phyloP scores from a whole-genome alignment of 164 flowering plant species.

The Vitis amurensis region DNA sequence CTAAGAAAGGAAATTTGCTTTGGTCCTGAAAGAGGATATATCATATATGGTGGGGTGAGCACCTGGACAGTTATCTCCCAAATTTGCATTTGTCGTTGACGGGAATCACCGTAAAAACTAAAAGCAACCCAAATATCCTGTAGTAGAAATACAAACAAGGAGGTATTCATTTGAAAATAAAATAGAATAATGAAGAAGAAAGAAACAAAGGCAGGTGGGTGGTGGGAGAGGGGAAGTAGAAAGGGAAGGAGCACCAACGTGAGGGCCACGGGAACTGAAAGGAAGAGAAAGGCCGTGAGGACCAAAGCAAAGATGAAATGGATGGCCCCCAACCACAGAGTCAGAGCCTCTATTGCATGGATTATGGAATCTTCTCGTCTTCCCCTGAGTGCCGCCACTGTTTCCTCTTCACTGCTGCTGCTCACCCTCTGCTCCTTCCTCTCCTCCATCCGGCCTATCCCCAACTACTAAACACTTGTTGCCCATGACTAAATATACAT shows the following conservation, averaged over 20 bases:
- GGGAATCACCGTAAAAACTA: constrained; percentile 59
- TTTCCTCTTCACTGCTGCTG: not conserved
- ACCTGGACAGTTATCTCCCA: constrained; percentile 67
- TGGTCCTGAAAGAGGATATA: too few relatives aligned
- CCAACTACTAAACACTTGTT: not conserved
- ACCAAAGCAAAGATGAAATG: constrained; percentile 46
- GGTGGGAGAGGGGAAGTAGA: not conserved
- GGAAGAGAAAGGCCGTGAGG: constrained; percentile 46
- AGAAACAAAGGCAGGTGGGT: not conserved
- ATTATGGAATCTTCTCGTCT: constrained; percentile 17
- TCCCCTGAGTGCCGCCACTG: constrained; percentile 32
- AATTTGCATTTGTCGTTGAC: constrained; percentile 46
- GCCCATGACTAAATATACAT: too few relatives aligned
- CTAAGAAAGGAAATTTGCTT: too few relatives aligned
- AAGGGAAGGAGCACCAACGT: constrained; percentile 30
- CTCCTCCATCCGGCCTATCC: not conserved
- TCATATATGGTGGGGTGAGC: not conserved
- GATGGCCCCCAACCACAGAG: constrained; percentile 66
- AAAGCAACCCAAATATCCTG: constrained; percentile 66
- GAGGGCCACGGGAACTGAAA: constrained; percentile 46
- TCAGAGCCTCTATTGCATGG: constrained; percentile 38
- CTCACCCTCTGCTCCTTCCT: not conserved
- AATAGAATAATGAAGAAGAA: not conserved
- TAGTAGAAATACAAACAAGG: not conserved
- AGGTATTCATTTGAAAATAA: not conserved